These are phyloP conservation scores for Zea mays DNA, from an alignment of 176 grass and related monocot species.

Conservation along the genomic window DNA sequence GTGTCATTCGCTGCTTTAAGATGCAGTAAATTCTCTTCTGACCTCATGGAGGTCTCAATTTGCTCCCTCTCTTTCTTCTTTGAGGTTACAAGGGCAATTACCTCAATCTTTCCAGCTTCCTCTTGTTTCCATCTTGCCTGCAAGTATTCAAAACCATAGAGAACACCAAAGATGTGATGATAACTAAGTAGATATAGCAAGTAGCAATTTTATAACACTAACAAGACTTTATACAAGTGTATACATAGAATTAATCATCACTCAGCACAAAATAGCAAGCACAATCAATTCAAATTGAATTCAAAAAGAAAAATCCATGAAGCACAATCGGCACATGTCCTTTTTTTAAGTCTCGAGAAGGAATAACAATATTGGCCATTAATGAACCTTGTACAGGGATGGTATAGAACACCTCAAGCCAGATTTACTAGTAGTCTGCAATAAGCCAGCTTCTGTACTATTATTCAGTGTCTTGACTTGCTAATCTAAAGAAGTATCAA, in stretches of 20 bases:
- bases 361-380: slow-evolving; percentile 1
- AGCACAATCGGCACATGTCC: neutral
- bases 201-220: slow-evolving; percentile 4
- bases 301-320: neutral
- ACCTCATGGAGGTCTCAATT: slow-evolving; percentile 68
- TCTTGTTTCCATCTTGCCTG: slow-evolving; percentile 66
- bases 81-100: slow-evolving; percentile 46
- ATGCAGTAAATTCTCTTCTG: slow-evolving; percentile 69
- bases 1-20: slow-evolving; percentile 75
- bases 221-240: slow-evolving; percentile 23
- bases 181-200: neutral
- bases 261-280: slow-evolving; percentile 15
- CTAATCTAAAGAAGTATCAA: slow-evolving; percentile 7
- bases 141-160: slow-evolving; percentile 27
- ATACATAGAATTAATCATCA: slow-evolving; percentile 1
- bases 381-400: slow-evolving; percentile 18
- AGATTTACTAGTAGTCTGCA: neutral
- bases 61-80: slow-evolving; percentile 66
- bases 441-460: neutral
- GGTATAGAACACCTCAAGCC: neutral
- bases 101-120: slow-evolving; percentile 59
- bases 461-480: neutral
- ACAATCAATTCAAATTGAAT: slow-evolving; percentile 6
- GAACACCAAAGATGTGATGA: neutral
- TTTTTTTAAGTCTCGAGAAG: slow-evolving; percentile 10